These are phyloP conservation scores for Aphanomyces cochlioides DNA, from an alignment of 352 stramenopile species.

Conservation along the genomic window DNA sequence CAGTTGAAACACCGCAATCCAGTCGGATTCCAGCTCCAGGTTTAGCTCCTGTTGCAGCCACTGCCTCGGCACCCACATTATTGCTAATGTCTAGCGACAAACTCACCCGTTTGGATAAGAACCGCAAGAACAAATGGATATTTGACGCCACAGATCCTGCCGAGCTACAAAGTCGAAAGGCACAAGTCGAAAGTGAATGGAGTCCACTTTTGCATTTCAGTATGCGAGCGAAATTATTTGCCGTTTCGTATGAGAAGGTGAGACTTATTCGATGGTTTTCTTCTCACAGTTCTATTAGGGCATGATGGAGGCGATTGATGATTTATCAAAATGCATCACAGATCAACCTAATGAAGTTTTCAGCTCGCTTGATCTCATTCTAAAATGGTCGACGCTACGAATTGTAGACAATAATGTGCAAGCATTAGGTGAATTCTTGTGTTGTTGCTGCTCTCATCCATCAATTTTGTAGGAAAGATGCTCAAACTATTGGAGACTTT, in stretches of 20 bases:
- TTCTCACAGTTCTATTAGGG: slow-evolving; percentile 29
- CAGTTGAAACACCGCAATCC: background rate
- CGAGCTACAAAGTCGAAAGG: slow-evolving; percentile 66
- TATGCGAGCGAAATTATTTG: slow-evolving; percentile 77
- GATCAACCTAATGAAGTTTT: slow-evolving; percentile 66
- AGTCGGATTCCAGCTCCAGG: background rate
- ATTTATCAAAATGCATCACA: slow-evolving; percentile 62
- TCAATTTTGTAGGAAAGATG: slow-evolving; percentile 46
- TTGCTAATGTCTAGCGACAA: slow-evolving; percentile 21
- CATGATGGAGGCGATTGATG: slow-evolving; percentile 74
- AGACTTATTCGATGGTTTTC: too few relatives aligned
- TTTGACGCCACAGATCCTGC: slow-evolving; percentile 66
- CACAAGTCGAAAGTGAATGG: slow-evolving; percentile 76
- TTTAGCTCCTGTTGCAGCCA: background rate
- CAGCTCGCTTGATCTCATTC: slow-evolving; percentile 60
- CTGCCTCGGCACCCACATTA: background rate
- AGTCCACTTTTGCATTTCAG: slow-evolving; percentile 59
- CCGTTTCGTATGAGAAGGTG: slow-evolving; percentile 63
- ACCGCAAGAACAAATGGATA: slow-evolving; percentile 69
- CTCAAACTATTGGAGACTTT: slow-evolving; percentile 78
- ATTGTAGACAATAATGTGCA: slow-evolving; percentile 88
- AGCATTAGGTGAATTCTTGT: slow-evolving; percentile 39
- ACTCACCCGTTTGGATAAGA: slow-evolving; percentile 14
- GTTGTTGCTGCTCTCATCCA: slow-evolving; percentile 5
- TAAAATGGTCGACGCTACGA: slow-evolving; percentile 83